Conservation (phyloP, 108 stramenopile genomes). For the Discostella stelligeroides region DNA sequence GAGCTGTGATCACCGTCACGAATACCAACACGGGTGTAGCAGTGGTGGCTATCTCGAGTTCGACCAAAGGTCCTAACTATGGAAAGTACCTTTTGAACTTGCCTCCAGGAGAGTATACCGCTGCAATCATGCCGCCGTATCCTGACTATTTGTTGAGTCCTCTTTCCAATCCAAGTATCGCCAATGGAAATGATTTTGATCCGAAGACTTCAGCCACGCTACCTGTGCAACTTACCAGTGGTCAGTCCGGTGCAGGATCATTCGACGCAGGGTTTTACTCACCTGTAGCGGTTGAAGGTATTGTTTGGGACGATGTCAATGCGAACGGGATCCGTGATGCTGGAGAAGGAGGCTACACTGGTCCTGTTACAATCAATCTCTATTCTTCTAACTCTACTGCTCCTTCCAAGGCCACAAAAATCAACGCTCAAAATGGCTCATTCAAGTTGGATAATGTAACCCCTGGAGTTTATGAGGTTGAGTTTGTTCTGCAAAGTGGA, state of each 20-base stretch:
- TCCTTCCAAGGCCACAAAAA: constrained; percentile 4
- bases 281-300: constrained; percentile 23
- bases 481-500: constrained; percentile 14
- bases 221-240: constrained; percentile 21
- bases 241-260: constrained; percentile 16
- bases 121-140: constrained; percentile 14
- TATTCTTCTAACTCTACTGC: constrained; percentile 7
- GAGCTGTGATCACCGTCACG: constrained; percentile 21
- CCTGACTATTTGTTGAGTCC: constrained; percentile 37
- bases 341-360: constrained; percentile 24
- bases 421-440: constrained; percentile 7
- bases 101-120: constrained; percentile 28
- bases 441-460: constrained; percentile 27
- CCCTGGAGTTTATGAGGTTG: constrained; percentile 41
- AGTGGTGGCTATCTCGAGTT: constrained; percentile 1
- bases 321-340: constrained; percentile 30
- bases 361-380: constrained; percentile 28
- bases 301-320: constrained; percentile 31
- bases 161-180: neutral
- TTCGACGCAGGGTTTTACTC: constrained; percentile 38
- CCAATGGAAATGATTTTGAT: constrained; percentile 32
- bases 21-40: constrained; percentile 11
- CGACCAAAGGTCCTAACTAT: neutral
- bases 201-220: constrained; percentile 15
- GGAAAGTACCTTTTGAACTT: constrained; percentile 28